Percentiles rank a stretch among this genome's conserved stretches.
Evolutionary conservation across 2,329 filamentous ascomycete genomes (phyloP).

Genomic region (Dactylellina haptotyla): DNA sequence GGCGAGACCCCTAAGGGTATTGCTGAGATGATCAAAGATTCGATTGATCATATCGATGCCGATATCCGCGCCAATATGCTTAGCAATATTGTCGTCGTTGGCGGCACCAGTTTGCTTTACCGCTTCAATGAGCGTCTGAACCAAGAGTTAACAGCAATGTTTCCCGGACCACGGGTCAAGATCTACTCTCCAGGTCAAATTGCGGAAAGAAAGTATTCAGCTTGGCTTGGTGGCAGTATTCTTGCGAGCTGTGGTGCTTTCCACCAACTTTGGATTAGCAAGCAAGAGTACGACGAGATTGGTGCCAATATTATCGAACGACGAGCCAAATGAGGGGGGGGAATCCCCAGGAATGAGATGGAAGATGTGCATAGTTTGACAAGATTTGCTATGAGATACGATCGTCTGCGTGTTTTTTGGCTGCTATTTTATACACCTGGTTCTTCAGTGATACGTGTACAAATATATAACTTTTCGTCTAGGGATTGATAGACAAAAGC

Average conservation of each 20-base stretch:
- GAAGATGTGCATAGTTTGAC: neutral
- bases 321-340: conserved; percentile 32
- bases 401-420: conserved; percentile 9
- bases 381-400: conserved; percentile 10
- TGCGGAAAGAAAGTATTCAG: conserved; percentile 87
- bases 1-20: conserved; percentile 47
- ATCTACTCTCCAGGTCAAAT: conserved; percentile 87
- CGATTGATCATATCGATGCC: conserved; percentile 83
- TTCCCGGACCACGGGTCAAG: conserved; percentile 85
- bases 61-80: conserved; percentile 86
- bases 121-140: conserved; percentile 92
- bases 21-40: conserved; percentile 73
- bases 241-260: conserved; percentile 94
- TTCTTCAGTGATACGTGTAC: conserved; percentile 37
- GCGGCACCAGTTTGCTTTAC: conserved; percentile 84
- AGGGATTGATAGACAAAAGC: conserved; percentile 48
- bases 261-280: conserved; percentile 99
- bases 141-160: conserved; percentile 81
- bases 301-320: conserved; percentile 68
- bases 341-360: neutral
- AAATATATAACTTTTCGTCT: conserved; percentile 41
- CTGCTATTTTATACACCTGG: conserved; percentile 1
- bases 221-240: conserved; percentile 97
- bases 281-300: conserved; percentile 97
- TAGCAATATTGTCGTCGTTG: conserved; percentile 90